These are phyloP conservation scores for Eucalyptus cloeziana DNA, from an alignment of 345 rosid species.

Conservation along the genomic window DNA sequence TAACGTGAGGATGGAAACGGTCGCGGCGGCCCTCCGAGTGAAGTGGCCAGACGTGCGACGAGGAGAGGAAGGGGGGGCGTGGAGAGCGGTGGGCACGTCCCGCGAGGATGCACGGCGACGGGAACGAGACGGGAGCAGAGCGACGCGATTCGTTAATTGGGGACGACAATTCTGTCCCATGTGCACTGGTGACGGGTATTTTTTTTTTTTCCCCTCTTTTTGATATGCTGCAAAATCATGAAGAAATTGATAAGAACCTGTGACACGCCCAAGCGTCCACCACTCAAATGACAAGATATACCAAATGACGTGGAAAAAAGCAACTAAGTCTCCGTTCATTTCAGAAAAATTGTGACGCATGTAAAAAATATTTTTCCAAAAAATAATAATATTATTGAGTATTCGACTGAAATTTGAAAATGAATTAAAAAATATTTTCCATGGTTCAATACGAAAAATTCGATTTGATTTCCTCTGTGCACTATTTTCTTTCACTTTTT, in stretches of 20 bases:
- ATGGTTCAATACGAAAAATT: rapidly evolving
- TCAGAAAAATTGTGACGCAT: too few species aligned
- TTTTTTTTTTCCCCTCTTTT: too few species aligned
- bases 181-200: not conserved
- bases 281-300: not conserved
- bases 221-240: not conserved
- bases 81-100: not conserved
- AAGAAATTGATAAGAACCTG: not conserved
- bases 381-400: too few species aligned
- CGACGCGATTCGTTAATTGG: not conserved
- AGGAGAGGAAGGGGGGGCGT: not conserved
- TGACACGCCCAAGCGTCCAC: not conserved
- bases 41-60: not conserved
- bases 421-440: too few species aligned
- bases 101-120: not conserved
- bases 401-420: too few species aligned
- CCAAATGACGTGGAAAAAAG: not conserved
- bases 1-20: not conserved
- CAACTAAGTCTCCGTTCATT: too few species aligned
- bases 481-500: too few species aligned
- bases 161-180: not conserved
- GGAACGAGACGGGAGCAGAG: not conserved
- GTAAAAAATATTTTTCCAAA: too few species aligned
- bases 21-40: not conserved
- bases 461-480: rapidly evolving